Conservation (phyloP, 1,284 basidiomycete species). For the Apiotrichum brassicae region DNA sequence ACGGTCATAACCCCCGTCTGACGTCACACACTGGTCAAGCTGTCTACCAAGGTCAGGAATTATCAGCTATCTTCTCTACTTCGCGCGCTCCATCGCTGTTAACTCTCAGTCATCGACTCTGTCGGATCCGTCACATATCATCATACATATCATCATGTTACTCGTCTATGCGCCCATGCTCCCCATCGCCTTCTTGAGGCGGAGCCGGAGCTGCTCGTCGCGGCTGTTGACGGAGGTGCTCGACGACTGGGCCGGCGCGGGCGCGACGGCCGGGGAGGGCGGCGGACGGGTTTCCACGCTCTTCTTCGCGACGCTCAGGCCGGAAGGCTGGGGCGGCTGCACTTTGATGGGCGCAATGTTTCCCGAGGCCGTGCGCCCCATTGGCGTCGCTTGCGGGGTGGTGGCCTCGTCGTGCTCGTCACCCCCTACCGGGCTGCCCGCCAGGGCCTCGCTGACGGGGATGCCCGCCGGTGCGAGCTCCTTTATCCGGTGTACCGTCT, state of each 20-base stretch:
- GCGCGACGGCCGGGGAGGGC: slow-evolving; percentile 5
- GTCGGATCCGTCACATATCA: no score
- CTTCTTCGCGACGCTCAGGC: neutral
- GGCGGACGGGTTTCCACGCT: neutral
- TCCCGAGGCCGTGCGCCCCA: neutral
- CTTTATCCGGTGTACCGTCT: slow-evolving; percentile 55
- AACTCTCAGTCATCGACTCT: no score
- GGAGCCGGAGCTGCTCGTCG: slow-evolving; percentile 41
- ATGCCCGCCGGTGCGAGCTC: no score
- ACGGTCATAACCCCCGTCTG: no score
- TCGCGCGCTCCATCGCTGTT: no score
- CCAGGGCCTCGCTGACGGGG: no score
- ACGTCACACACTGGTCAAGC: no score
- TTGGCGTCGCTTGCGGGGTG: neutral
- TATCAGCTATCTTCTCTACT: no score
- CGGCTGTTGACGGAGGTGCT: slow-evolving; percentile 5
- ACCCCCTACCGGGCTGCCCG: no score
- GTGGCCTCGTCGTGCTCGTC: neutral
- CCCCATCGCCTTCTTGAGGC: slow-evolving; percentile 47
- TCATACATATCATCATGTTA: no score
- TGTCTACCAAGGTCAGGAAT: no score
- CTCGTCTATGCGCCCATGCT: slow-evolving; percentile 38
- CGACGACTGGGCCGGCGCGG: neutral
- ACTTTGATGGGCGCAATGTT: neutral
- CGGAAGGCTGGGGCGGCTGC: neutral